Evolutionary conservation across 83 land plant genomes (phyloP).

Genomic region (Isoetes engelmannii): DNA sequence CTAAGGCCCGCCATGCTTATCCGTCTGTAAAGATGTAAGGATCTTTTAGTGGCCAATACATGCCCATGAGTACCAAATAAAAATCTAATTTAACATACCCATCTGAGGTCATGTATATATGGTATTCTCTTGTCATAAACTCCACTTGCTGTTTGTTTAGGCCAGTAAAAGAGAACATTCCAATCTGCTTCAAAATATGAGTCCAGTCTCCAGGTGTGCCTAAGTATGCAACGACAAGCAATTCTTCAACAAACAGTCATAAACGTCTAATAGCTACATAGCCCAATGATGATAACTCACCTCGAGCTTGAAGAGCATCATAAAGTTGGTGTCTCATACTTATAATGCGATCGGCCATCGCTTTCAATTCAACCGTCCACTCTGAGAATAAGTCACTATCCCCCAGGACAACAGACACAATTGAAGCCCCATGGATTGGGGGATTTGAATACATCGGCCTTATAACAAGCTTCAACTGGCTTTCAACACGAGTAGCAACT

Average conservation of each 20-base stretch:
- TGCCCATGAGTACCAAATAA: too few relatives aligned
- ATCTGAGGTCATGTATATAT: constrained; percentile 92
- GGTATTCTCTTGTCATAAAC: constrained; percentile 87
- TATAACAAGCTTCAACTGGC: constrained; percentile 89
- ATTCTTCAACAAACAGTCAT: too few relatives aligned
- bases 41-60: too few relatives aligned
- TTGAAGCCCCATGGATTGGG: constrained; percentile 87
- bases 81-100: constrained; percentile 41
- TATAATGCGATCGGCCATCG: constrained; percentile 91
- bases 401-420: constrained; percentile 73
- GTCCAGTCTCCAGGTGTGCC: constrained; percentile 90
- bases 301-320: constrained; percentile 69
- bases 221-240: too few relatives aligned
- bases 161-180: constrained; percentile 96
- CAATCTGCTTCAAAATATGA: constrained; percentile 93
- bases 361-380: constrained; percentile 93
- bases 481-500: constrained; percentile 80
- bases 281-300: constrained; percentile 16
- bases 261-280: too few relatives aligned
- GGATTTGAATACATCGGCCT: constrained; percentile 97
- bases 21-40: constrained; percentile 43
- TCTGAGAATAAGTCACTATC: constrained; percentile 68
- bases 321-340: constrained; percentile 82
- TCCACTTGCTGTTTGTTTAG: constrained; percentile 73
- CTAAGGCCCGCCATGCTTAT: constrained; percentile 94